Evolutionary conservation across 768 basidiomycete species (phyloP), one percentile per base, ranked within the genome.

Genomic region (Exidia glandulosa): DNA sequence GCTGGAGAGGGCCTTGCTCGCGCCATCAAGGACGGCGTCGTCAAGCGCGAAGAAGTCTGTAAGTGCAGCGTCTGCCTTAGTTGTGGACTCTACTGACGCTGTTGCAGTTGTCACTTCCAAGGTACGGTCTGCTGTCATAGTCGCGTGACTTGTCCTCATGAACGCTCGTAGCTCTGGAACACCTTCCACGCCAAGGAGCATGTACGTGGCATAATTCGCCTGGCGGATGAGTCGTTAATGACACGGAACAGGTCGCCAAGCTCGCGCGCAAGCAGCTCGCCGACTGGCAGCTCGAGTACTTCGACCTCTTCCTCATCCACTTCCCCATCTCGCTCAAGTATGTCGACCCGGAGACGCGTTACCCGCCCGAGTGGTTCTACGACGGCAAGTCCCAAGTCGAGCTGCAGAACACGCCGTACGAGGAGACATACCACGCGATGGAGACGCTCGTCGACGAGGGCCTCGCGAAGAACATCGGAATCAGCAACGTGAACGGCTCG

Each of bases 41-140:
- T 95, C 60, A 91, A 88, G 73, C 81, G 93, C 34, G 88, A 92
- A 71, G 92, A 95, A 13, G 75, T 95, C 32, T 90, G 87, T 88
- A 70, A 74, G 86, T 77, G 14, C 55, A 32, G 37, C 27, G 25
- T 27, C 12, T 27, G 14, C 10, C 25, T 29, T 32, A 4, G 36
- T 36, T 9, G 47, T 52, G 25, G 3, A 54, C 59, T 56, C 50
- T 50, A 29, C 32, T 30, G 36, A 32, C 19, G 30, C 34, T 48
- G 16, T 61, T 10, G 50, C 63, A 88, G 87, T 88, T 72, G 87
- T 94, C 64, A 90, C 89, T 57, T 89, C 88, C 64, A 94, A 94
- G 82, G 85, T 72, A 65, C 65, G 72, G 56, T 23, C 13, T 30
- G 7, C 37, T 56, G 19, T 32, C 58, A 45, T 32, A 29, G 2